A percentile compares a stretch with the other conserved stretches of the same genome.
These are phyloP conservation scores for Penicillium griseofulvum DNA, from an alignment of 2,329 filamentous ascomycete genomes.

Conservation along the genomic window DNA sequence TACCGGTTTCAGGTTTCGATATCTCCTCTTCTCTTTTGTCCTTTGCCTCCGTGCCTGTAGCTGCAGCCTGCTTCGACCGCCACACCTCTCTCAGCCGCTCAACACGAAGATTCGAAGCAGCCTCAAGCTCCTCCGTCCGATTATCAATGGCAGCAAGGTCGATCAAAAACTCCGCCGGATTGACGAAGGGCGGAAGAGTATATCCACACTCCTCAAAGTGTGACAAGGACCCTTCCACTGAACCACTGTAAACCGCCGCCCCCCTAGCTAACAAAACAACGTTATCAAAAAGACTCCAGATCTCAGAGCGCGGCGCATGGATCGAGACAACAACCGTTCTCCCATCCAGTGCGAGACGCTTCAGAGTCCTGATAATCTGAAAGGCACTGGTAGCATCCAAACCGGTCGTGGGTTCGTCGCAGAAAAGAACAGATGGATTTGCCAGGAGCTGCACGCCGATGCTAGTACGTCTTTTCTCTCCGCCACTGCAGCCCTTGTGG, in stretches of 20 bases:
- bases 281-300: conserved; percentile 74
- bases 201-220: conserved; percentile 65
- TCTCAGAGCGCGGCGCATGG: conserved; percentile 75
- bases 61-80: conserved; percentile 32
- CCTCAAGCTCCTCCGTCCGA: conserved; percentile 64
- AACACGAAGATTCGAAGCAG: conserved; percentile 58
- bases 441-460: conserved; percentile 77
- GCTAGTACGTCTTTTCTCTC: conserved; percentile 72
- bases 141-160: conserved; percentile 74
- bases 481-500: conserved; percentile 74
- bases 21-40: conserved; percentile 5
- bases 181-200: conserved; percentile 67
- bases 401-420: conserved; percentile 73
- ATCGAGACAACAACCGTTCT: conserved; percentile 72
- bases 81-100: conserved; percentile 61
- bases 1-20: neutral
- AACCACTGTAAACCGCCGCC: conserved; percentile 66
- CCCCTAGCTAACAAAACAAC: conserved; percentile 67
- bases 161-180: conserved; percentile 73
- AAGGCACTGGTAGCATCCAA: conserved; percentile 75
- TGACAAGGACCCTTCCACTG: conserved; percentile 55
- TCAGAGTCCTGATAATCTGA: conserved; percentile 69
- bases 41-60: neutral
- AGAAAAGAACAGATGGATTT: conserved; percentile 73
- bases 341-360: conserved; percentile 64